Evolutionary conservation across 2,329 filamentous ascomycete species (phyloP).

Genomic region (Colletotrichum sp.): DNA sequence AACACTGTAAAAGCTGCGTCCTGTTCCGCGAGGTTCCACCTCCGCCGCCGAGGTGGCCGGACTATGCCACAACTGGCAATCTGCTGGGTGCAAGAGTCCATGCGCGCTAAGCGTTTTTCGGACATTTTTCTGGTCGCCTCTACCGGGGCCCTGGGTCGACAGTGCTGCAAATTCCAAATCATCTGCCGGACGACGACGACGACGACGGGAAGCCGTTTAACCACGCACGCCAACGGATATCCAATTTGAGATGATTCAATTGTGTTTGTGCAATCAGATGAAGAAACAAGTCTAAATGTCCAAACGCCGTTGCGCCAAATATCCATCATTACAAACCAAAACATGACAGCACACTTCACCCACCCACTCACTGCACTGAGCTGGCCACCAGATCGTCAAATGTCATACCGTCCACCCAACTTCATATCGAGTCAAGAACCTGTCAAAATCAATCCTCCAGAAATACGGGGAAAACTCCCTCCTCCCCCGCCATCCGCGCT

Average conservation of each 20-base stretch:
- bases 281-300: not conserved
- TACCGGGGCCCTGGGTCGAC: not conserved
- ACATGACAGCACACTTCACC: not conserved
- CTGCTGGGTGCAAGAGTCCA: not conserved
- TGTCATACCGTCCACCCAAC: not conserved
- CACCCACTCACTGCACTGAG: not conserved
- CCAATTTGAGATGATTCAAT: not conserved
- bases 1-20: too few species aligned
- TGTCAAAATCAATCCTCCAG: not conserved
- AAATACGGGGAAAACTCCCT: not conserved
- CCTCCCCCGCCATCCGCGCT: not conserved
- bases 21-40: not conserved
- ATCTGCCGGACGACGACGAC: not conserved
- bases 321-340: not conserved
- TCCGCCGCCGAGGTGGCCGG: constrained; percentile 3
- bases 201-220: not conserved
- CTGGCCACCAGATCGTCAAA: not conserved
- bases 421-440: not conserved
- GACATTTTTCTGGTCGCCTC: not conserved
- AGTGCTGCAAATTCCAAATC: constrained; percentile 9
- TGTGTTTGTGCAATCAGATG: not conserved
- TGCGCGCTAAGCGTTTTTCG: not conserved
- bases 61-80: constrained; percentile 8
- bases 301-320: not conserved
- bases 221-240: not conserved